These are phyloP conservation scores for Ceraceosorus guamensis DNA, from an alignment of 1,284 basidiomycete genomes.

Conservation along the genomic window DNA sequence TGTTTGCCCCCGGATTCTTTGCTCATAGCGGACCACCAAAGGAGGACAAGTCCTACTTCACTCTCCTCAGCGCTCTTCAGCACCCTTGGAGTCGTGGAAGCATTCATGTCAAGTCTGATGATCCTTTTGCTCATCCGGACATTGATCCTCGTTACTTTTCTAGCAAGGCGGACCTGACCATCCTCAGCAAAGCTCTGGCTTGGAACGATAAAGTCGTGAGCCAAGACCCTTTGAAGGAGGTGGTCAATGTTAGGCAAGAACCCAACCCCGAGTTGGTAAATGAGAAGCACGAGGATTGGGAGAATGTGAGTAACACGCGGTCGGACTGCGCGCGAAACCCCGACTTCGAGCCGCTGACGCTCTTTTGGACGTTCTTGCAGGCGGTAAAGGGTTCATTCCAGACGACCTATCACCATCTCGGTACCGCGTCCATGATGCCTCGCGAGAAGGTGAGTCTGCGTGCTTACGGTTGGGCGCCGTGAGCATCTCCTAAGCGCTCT, in stretches of 20 bases:
- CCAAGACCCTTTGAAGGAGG: too few species aligned
- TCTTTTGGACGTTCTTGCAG: too few species aligned
- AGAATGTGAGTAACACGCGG: too few species aligned
- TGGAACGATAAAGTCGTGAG: background rate
- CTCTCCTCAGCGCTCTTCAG: slow-evolving; percentile 24
- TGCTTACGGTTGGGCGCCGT: too few species aligned
- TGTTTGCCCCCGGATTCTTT: slow-evolving; percentile 22
- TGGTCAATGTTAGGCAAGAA: too few species aligned
- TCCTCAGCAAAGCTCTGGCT: slow-evolving; percentile 11
- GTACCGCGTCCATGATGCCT: slow-evolving; percentile 1
- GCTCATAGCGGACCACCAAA: slow-evolving; percentile 23
- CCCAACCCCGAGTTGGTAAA: too few species aligned
- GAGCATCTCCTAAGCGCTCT: too few species aligned
- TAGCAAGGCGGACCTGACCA: slow-evolving; percentile 29
- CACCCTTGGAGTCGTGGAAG: slow-evolving; percentile 32
- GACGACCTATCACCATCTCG: slow-evolving; percentile 27
- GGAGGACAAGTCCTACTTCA: slow-evolving; percentile 28
- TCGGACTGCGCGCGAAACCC: too few species aligned
- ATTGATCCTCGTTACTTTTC: slow-evolving; percentile 40
- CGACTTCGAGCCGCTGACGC: too few species aligned
- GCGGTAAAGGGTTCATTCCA: background rate
- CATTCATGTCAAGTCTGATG: slow-evolving; percentile 23
- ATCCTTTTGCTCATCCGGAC: slow-evolving; percentile 25
- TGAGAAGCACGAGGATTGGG: too few species aligned
- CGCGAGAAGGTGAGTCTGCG: too few species aligned